phyloP scores from a whole-genome alignment of 2,329 filamentous ascomycete genomes.

The Neospermospora avenae region DNA sequence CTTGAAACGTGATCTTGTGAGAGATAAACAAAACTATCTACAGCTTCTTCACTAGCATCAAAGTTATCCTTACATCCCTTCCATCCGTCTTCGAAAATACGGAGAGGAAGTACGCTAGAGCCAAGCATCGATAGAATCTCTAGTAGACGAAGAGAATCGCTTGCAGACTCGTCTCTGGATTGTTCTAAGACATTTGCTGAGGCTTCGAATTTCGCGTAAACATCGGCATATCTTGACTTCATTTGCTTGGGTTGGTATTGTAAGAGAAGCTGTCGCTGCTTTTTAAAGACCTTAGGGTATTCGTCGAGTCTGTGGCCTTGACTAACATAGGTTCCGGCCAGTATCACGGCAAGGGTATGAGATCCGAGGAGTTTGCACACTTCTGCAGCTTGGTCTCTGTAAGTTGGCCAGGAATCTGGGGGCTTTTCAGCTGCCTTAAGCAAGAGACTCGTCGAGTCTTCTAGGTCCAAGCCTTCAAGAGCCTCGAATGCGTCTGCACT shows the following conservation, averaged over 20 bases:
- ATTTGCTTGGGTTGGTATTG: conserved; percentile 30
- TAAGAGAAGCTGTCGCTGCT: conserved; percentile 30
- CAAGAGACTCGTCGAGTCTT: conserved; percentile 33
- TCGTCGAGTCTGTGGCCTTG: conserved; percentile 18
- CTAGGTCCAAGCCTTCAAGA: conserved; percentile 29
- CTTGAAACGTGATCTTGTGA: conserved; percentile 22
- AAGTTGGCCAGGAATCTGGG: conserved; percentile 7
- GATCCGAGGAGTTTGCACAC: conserved; percentile 30
- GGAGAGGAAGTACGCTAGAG: conserved; percentile 29
- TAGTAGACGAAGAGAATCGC: conserved; percentile 34
- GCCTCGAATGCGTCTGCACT: conserved; percentile 32
- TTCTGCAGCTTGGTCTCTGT: conserved; percentile 20
- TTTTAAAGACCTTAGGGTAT: conserved; percentile 17
- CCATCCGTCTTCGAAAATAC: conserved; percentile 35
- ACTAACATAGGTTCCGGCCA: conserved; percentile 29
- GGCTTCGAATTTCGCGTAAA: conserved; percentile 31
- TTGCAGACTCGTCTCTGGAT: conserved; percentile 18
- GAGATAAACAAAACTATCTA: conserved; percentile 7
- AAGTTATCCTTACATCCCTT: conserved; percentile 13
- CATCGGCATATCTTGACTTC: conserved; percentile 35
- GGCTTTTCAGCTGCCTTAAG: conserved; percentile 23
- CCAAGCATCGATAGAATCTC: conserved; percentile 33
- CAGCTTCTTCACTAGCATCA: conserved; percentile 2
- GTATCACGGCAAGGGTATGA: conserved; percentile 34
- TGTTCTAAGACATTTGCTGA: conserved; percentile 1